Conservation (phyloP, 192 early-diverging fungal species). For the Dissophora ornata region DNA sequence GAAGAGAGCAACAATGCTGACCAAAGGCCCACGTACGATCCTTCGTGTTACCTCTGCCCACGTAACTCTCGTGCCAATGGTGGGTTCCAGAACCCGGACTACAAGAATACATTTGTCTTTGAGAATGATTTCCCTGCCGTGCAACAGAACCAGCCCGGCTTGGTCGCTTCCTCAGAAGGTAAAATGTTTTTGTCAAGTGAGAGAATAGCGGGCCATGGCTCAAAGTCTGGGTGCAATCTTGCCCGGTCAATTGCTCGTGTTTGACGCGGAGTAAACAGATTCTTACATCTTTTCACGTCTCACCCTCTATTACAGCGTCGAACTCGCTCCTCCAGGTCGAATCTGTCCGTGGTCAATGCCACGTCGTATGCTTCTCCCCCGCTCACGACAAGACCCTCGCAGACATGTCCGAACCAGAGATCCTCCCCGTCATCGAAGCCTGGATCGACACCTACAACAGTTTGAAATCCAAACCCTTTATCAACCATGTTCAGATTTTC, state of each 20-base stretch:
- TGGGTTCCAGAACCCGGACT: conserved; percentile 76
- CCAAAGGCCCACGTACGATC: conserved; percentile 73
- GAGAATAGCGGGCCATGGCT: background rate
- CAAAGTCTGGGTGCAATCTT: no score
- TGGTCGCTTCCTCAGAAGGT: conserved; percentile 2
- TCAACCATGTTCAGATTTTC: conserved; percentile 94
- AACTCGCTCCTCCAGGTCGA: conserved; percentile 66
- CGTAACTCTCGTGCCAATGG: conserved; percentile 84
- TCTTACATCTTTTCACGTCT: no score
- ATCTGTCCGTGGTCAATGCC: conserved; percentile 79
- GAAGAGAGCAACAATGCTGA: conserved; percentile 62
- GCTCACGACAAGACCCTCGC: conserved; percentile 90
- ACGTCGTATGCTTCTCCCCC: conserved; percentile 95
- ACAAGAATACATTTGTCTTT: conserved; percentile 86
- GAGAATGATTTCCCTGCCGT: conserved; percentile 95
- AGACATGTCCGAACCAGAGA: conserved; percentile 78
- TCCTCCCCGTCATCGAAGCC: conserved; percentile 71
- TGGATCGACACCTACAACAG: conserved; percentile 79
- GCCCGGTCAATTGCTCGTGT: no score
- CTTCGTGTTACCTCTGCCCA: conserved; percentile 88
- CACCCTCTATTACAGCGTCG: no score
- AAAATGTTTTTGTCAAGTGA: background rate
- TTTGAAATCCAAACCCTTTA: conserved; percentile 60
- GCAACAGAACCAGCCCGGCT: conserved; percentile 66
- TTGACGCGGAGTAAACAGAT: no score